Base-by-base conservation (phyloP, 164 flowering plant species). In the Nymphaea thermarum region DNA sequence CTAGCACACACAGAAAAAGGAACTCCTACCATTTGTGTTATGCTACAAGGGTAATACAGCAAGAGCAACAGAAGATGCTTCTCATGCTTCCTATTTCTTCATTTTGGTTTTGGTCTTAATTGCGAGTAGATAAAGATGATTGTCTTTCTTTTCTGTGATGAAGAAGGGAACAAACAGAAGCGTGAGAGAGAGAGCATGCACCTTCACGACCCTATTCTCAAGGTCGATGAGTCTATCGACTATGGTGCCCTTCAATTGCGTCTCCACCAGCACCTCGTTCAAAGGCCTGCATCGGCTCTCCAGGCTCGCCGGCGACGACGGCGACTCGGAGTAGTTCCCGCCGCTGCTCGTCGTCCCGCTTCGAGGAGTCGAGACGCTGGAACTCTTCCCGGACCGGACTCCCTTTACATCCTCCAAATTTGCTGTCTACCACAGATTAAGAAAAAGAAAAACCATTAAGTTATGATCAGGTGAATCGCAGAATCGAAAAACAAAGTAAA, bases 281-380 rank as follows among this genome's bases (percentile, higher is more conserved):
- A 91, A 74, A 18, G 98, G 92, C 53, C 90, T 89, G 73, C 96
- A 84, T 18, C 80, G 83, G 77, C 81, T 85, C 82, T 85, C 89
- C 3, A 83, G 47, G 69, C 83, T 85, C 70, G 71, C 78, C 1
- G 87, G 84, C 2, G 91, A 85, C 44, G 79, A 74, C 42, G 78
- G 81, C 0, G 67, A 60, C 5, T 73, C 69, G 0, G 86, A 81
- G 6, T 62, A 53, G 5, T 44, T 43, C 2, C 73, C 76, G 0
- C 83, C 83, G 5, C 60, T 62, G 25, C 42, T 68, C 69, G 69
- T 53, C 44, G 80, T 73, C 66, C 81, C 84, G 61, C 83, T 86
- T 18, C 90, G 79, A 4, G 82, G 73, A 2, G 81, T 80, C 2
- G 86, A 82, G 17, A 79, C 78, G 63, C 75, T 68, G 0, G 89